A percentile compares a stretch with the other conserved stretches of the same genome.
Evolutionary conservation across 345 rosid genomes (phyloP).

Genomic region (Aethionema arabicum): DNA sequence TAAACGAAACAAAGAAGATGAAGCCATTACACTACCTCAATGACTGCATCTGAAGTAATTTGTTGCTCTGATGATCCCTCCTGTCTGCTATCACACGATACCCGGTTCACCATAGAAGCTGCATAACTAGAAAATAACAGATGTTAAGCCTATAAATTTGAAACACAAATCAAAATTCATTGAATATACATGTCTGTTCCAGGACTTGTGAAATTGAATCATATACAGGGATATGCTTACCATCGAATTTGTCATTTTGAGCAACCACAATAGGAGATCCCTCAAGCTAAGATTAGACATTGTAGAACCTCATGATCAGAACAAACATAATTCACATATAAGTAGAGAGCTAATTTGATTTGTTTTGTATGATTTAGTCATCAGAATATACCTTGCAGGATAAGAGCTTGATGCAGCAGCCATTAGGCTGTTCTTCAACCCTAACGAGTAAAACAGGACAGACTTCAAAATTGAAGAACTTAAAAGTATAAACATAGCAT

Average conservation of each 20-base stretch:
- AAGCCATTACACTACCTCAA: constrained; percentile 52
- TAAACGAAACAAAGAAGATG: constrained; percentile 10
- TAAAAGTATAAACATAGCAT: constrained; percentile 80
- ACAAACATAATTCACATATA: background rate
- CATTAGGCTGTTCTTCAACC: constrained; percentile 85
- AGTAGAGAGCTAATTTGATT: background rate
- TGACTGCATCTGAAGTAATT: constrained; percentile 85
- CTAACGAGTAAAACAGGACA: constrained; percentile 91
- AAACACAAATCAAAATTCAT: background rate
- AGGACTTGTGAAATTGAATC: background rate
- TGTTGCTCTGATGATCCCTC: constrained; percentile 47
- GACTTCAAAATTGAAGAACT: constrained; percentile 85
- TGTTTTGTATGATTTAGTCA: background rate
- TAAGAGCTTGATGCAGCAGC: constrained; percentile 88
- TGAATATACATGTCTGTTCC: background rate
- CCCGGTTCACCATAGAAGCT: constrained; percentile 90
- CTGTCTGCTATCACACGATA: constrained; percentile 54
- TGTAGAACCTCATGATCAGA: constrained; percentile 20
- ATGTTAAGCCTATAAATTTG: constrained; percentile 27
- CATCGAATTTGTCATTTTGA: constrained; percentile 92
- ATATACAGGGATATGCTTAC: constrained; percentile 43
- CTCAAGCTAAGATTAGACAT: constrained; percentile 65
- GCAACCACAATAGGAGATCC: constrained; percentile 88
- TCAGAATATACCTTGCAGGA: constrained; percentile 68
- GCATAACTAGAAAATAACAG: constrained; percentile 44